phyloP scores from a whole-genome alignment of 1,284 basidiomycete species.

The Malassezia restricta region DNA sequence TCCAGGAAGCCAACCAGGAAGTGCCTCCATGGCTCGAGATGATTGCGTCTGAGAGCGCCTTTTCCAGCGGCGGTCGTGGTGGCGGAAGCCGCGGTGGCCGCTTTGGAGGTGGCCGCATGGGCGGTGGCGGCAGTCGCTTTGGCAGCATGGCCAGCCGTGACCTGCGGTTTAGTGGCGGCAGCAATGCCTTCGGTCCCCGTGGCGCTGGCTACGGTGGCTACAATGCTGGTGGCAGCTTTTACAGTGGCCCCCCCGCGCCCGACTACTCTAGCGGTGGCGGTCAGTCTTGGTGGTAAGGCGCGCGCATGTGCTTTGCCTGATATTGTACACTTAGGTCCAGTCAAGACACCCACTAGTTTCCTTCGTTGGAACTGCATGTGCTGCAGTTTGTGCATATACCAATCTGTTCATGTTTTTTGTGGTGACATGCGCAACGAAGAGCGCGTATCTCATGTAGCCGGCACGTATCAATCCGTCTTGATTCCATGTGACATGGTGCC shows the following conservation, averaged over 20 bases:
- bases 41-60: conserved; percentile 68
- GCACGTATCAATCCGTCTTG: not conserved
- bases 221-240: conserved; percentile 14
- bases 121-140: conserved; percentile 18
- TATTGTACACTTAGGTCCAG: conserved; percentile 12
- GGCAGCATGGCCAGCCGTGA: conserved; percentile 38
- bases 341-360: not conserved
- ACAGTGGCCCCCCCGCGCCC: conserved; percentile 16
- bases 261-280: conserved; percentile 9
- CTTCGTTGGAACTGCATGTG: conserved; percentile 12
- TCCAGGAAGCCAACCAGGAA: conserved; percentile 93
- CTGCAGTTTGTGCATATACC: conserved; percentile 17
- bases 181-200: conserved; percentile 20
- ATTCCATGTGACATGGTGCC: no score
- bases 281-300: conserved; percentile 18
- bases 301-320: not conserved
- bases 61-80: conserved; percentile 52
- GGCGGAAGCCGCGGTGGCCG: conserved; percentile 54
- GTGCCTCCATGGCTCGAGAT: conserved; percentile 83
- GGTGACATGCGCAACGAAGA: conserved; percentile 10
- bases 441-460: not conserved
- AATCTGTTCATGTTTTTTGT: conserved; percentile 4
- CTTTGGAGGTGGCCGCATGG: conserved; percentile 36
- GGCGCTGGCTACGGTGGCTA: conserved; percentile 29
- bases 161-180: conserved; percentile 30